Base-by-base conservation (phyloP, 306 rosid species). In the Acacia melanoxylon region DNA sequence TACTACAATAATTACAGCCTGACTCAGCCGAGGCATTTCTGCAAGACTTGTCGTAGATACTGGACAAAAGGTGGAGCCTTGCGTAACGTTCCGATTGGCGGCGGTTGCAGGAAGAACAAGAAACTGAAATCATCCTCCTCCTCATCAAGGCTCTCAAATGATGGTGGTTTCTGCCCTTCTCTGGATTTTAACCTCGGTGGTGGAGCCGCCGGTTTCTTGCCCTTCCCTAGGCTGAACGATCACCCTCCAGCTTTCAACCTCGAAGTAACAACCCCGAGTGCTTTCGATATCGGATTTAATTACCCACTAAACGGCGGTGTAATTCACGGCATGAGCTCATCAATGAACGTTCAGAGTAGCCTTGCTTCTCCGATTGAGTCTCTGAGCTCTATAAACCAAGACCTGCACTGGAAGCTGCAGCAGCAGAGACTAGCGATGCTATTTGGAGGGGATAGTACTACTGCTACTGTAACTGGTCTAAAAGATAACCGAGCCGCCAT, bases 1-100 rank as follows among this genome's bases (percentile, higher is more conserved):
- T 95, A 95, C 94, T 95, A 91, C 92, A 95, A 95, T 89, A 95
- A 95, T 83, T 95, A 95, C 87, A 93, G 97, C 84, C 94, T 95
- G 58, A 91, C 96, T 6, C 99, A 95, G 83, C 99, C 99, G 0
- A 73, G 99, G 44, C 97, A 93, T 77, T 95, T 95, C 89, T 95
- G 99, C 91, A 95, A 95, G 84, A 95, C 98, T 2, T 95, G 99
- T 73, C 83, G 99, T 49, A 85, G 99, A 62, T 95, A 95, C 88
- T 95, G 99, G 99, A 95, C 99, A 59, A 91, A 89, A 80, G 99
- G 97, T 20, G 99, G 99, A 1, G 95, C 99, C 54, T 79, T 95
- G 49, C 88, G 99, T 37, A 95, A 91, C 85, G 96, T 95, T 19
- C 99, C 99, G 8, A 85, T 95, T 12, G 99, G 99, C 0, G 99